Evolutionary conservation across 2,329 filamentous ascomycete genomes (phyloP).

Genomic region (Colletotrichum trifolii): DNA sequence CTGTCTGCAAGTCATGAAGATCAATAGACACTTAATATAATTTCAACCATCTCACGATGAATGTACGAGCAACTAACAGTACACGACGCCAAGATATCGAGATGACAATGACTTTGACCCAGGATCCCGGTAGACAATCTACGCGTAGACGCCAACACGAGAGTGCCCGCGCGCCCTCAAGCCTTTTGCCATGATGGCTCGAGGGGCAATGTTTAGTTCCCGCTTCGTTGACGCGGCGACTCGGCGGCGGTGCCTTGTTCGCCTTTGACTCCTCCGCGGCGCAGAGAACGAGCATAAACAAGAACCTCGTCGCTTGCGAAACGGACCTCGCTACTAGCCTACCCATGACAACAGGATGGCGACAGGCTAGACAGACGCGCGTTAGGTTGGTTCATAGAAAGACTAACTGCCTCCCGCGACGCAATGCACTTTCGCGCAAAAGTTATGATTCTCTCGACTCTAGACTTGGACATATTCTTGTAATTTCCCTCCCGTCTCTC

Average conservation of each 20-base stretch:
- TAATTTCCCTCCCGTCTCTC: not conserved
- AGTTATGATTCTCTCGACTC: not conserved
- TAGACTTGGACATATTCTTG: not conserved
- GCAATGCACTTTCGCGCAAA: not conserved
- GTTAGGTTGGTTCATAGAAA: slow-evolving; percentile 7
- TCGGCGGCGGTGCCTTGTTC: slow-evolving; percentile 12
- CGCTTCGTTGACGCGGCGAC: slow-evolving; percentile 12
- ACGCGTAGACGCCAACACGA: not conserved
- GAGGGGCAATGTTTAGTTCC: slow-evolving; percentile 18
- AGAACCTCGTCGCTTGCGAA: slow-evolving; percentile 10
- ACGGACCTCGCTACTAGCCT: slow-evolving; percentile 12
- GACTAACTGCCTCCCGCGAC: not conserved
- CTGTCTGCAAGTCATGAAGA: no score
- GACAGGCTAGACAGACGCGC: no score
- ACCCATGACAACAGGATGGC: not conserved
- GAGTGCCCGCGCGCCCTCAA: slow-evolving; percentile 3
- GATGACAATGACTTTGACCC: not conserved
- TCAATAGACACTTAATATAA: no score
- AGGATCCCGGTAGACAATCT: not conserved
- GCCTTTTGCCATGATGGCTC: not conserved
- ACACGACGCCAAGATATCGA: not conserved
- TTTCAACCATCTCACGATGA: no score
- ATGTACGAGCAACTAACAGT: no score
- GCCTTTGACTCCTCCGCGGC: slow-evolving; percentile 7
- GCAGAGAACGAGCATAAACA: slow-evolving; percentile 4